These are phyloP conservation scores for Tetracentron sinense DNA, from an alignment of 164 flowering plant genomes.

Conservation along the genomic window DNA sequence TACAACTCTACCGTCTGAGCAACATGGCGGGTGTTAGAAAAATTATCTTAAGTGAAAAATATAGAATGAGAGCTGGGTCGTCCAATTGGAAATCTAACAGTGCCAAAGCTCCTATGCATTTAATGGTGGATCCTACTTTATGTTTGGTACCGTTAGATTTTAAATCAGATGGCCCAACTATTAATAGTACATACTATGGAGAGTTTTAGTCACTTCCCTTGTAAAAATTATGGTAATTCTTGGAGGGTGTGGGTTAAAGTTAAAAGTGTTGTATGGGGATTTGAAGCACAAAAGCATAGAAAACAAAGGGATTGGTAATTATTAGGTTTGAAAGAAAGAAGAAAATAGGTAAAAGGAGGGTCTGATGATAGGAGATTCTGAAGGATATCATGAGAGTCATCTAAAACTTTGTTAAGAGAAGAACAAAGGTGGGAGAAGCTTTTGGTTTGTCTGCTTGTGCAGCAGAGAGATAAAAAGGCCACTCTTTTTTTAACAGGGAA, in stretches of 20 bases:
- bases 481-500: constrained; percentile 51
- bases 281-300: constrained; percentile 29
- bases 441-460: constrained; percentile 63
- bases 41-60: too few species aligned
- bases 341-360: constrained; percentile 17
- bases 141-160: too few species aligned
- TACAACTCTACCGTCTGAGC: too few species aligned
- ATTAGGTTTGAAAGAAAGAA: constrained; percentile 37
- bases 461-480: constrained; percentile 27
- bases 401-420: constrained; percentile 16
- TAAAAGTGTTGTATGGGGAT: constrained; percentile 26
- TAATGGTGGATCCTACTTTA: too few species aligned
- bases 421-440: constrained; percentile 32
- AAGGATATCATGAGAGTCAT: constrained; percentile 28
- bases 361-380: constrained; percentile 45
- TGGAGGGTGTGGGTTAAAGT: neutral
- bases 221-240: too few species aligned
- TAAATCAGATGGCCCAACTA: too few species aligned
- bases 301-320: constrained; percentile 33
- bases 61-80: too few species aligned
- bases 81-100: too few species aligned
- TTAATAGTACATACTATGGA: too few species aligned
- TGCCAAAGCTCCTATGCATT: too few species aligned
- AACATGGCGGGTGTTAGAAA: too few species aligned
- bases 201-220: too few species aligned